Conservation (phyloP, 2,329 filamentous ascomycete species). For the Moelleriella libera region DNA sequence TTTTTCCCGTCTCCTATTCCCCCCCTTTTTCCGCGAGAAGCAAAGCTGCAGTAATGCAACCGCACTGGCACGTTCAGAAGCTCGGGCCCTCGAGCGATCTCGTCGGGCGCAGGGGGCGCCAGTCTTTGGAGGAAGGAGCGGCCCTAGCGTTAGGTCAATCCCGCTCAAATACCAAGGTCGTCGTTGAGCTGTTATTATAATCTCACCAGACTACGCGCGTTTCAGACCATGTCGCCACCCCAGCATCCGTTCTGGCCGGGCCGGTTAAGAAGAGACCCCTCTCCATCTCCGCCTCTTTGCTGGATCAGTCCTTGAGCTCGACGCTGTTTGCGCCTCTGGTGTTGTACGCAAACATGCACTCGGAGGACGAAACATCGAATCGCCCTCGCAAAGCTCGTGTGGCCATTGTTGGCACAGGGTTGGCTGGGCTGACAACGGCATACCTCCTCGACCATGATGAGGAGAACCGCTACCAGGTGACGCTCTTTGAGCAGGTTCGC, state of each 20-base stretch:
- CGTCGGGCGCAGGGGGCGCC: too few species aligned
- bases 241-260: neutral
- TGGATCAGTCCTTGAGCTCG: too few species aligned
- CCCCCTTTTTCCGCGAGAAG: too few species aligned
- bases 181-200: too few species aligned
- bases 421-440: slow-evolving; percentile 21
- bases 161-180: too few species aligned
- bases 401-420: slow-evolving; percentile 22
- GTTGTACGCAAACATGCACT: neutral
- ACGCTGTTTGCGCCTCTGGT: too few species aligned
- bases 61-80: too few species aligned
- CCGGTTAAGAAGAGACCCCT: too few species aligned
- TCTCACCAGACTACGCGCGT: neutral
- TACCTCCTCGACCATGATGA: slow-evolving; percentile 19
- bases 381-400: slow-evolving; percentile 5
- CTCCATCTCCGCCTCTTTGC: too few species aligned
- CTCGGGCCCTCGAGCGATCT: too few species aligned
- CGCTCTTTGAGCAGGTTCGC: slow-evolving; percentile 22
- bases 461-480: slow-evolving; percentile 15
- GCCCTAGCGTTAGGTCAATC: slow-evolving; percentile 6
- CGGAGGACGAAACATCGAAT: neutral
- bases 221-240: neutral
- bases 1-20: too few species aligned
- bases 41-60: too few species aligned
- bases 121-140: neutral